A percentile compares a stretch with the other conserved stretches of the same genome.
phyloP scores from a whole-genome alignment of 805 yeast genomes.

The Komagataella ulmi region DNA sequence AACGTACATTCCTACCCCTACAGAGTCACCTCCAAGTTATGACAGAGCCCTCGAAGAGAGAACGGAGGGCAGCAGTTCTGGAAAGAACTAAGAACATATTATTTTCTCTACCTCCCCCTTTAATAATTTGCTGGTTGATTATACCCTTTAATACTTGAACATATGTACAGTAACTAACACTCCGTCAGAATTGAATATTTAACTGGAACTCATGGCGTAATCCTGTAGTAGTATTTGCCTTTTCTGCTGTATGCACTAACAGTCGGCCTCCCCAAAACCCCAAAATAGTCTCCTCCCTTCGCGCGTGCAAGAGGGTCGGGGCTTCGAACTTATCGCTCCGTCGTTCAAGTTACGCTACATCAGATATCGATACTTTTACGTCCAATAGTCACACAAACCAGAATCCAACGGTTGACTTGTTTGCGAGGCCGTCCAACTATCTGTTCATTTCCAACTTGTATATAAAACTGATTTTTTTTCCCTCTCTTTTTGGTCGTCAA shows the following conservation, averaged over 20 bases:
- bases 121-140: neutral
- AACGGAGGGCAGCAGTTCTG: neutral
- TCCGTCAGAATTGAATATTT: neutral
- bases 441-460: neutral
- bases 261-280: neutral
- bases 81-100: neutral
- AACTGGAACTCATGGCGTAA: neutral
- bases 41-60: neutral
- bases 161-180: neutral
- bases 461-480: neutral
- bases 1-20: neutral
- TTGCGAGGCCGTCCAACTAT: neutral
- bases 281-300: neutral
- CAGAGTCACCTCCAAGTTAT: neutral
- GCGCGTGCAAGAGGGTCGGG: neutral
- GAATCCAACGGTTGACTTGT: neutral
- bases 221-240: neutral
- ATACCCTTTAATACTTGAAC: neutral
- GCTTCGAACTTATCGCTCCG: neutral
- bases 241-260: neutral
- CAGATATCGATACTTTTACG: neutral
- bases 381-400: neutral
- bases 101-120: neutral
- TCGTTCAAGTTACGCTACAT: neutral
- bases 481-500: neutral